These are phyloP conservation scores for Saitozyma podzolica DNA, from an alignment of 768 basidiomycete species.

Conservation along the genomic window DNA sequence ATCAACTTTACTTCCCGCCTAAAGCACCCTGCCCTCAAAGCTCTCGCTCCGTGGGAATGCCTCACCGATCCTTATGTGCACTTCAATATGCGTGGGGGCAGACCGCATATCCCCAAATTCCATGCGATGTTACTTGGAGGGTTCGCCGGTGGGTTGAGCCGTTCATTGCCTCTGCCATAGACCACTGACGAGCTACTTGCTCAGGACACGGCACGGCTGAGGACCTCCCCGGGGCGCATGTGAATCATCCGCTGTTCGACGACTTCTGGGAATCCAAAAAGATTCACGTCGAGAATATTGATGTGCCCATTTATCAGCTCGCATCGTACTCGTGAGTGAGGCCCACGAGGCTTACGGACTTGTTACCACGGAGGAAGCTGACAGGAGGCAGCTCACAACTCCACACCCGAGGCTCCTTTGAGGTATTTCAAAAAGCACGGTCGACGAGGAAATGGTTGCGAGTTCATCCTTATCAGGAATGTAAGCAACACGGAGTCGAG, in stretches of 20 bases:
- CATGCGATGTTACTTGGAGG: background rate
- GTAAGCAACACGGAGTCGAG: background rate
- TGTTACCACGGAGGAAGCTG: too few species aligned
- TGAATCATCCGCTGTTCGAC: constrained; percentile 5
- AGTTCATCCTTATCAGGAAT: constrained; percentile 2
- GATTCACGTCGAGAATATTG: constrained; percentile 3
- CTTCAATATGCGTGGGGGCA: constrained; percentile 3
- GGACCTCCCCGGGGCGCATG: background rate
- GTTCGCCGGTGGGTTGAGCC: background rate
- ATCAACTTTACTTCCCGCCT: background rate
- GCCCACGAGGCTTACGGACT: background rate
- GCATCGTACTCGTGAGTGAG: constrained; percentile 7
- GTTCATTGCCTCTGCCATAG: background rate
- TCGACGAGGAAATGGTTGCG: background rate
- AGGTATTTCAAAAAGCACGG: background rate
- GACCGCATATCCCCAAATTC: background rate
- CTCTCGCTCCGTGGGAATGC: constrained; percentile 4
- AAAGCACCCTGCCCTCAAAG: constrained; percentile 2
- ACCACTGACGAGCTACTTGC: background rate
- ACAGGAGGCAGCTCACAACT: background rate
- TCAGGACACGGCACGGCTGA: constrained; percentile 1
- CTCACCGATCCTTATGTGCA: constrained; percentile 4
- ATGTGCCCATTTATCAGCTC: constrained; percentile 7
- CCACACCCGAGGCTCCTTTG: background rate
- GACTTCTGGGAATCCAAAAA: constrained; percentile 6